These are phyloP conservation scores for Gliomastix tumulicola DNA, from an alignment of 2,329 filamentous ascomycete species.

Conservation along the genomic window DNA sequence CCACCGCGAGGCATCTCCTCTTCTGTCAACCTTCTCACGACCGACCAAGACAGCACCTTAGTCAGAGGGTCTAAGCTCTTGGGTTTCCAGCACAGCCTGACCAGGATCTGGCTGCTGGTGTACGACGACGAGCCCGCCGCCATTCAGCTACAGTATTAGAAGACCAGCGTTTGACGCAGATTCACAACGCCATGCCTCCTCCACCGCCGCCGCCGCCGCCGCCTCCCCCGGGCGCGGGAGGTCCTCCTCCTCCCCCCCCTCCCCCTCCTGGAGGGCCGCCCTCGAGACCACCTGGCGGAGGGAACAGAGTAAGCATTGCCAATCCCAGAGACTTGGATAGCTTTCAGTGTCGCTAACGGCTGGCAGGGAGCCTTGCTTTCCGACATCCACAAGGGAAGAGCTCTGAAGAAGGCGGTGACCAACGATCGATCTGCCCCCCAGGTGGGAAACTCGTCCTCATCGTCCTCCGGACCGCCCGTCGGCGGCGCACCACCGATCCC, in stretches of 20 bases:
- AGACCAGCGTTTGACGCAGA: too few species aligned
- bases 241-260: conserved; percentile 60
- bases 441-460: conserved; percentile 29
- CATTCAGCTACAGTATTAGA: too few species aligned
- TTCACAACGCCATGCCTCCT: conserved; percentile 38
- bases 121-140: too few species aligned
- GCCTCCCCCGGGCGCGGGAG: conserved; percentile 54
- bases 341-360: too few species aligned
- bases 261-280: conserved; percentile 50
- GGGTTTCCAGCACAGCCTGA: too few species aligned
- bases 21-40: too few species aligned
- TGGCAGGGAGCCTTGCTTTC: conserved; percentile 73
- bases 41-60: too few species aligned
- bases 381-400: conserved; percentile 78
- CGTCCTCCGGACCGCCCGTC: conserved; percentile 48
- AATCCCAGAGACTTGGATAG: too few species aligned
- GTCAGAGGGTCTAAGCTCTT: too few species aligned
- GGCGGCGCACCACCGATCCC: conserved; percentile 80
- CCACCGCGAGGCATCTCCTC: too few species aligned
- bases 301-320: conserved; percentile 60
- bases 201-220: conserved; percentile 67
- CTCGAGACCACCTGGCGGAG: conserved; percentile 44
- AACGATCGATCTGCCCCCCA: conserved; percentile 87
- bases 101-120: too few species aligned
- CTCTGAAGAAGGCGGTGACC: conserved; percentile 77